A percentile compares a stretch with the other conserved stretches of the same genome.
These are phyloP conservation scores for Cladosporium sphaerospermum DNA, from an alignment of 2,329 filamentous ascomycete genomes.

Conservation along the genomic window DNA sequence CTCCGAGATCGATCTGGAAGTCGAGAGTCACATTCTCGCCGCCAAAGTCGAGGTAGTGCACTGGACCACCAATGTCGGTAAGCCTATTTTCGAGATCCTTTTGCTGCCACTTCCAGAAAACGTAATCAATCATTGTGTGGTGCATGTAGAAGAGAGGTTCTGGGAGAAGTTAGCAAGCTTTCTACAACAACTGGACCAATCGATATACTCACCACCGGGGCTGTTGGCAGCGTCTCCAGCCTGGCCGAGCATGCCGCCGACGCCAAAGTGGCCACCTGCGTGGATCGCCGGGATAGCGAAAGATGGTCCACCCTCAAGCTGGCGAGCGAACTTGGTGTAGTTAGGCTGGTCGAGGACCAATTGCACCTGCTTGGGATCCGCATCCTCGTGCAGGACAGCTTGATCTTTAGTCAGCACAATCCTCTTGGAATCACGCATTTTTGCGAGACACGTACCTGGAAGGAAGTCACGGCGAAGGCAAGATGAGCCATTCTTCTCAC, in stretches of 20 bases:
- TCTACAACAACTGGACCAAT: no score
- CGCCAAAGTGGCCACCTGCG: constrained; percentile 19
- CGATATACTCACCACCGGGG: constrained; percentile 14
- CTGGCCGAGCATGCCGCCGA: constrained; percentile 16
- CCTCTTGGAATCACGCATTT: no score
- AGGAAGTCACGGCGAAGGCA: constrained; percentile 3
- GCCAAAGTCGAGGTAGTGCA: neutral
- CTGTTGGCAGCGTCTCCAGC: constrained; percentile 21
- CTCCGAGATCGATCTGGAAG: constrained; percentile 17
- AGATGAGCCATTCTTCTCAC: constrained; percentile 7
- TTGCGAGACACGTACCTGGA: neutral
- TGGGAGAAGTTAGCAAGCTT: neutral
- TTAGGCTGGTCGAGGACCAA: constrained; percentile 12
- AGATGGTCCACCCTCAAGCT: constrained; percentile 15
- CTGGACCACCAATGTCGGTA: constrained; percentile 11
- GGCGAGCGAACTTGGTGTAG: constrained; percentile 17
- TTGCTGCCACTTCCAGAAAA: constrained; percentile 24
- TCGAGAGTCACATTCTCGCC: constrained; percentile 5
- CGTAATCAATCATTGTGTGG: constrained; percentile 21
- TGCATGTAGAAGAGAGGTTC: constrained; percentile 26
- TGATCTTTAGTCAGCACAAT: no score
- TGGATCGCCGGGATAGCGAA: constrained; percentile 13
- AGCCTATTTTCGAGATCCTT: constrained; percentile 11
- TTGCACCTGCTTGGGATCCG: constrained; percentile 11
- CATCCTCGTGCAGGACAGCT: neutral